Percentiles rank a stretch among this genome's conserved stretches.
Conservation (phyloP, 352 stramenopile genomes). For the Pythium plurisporium region DNA sequence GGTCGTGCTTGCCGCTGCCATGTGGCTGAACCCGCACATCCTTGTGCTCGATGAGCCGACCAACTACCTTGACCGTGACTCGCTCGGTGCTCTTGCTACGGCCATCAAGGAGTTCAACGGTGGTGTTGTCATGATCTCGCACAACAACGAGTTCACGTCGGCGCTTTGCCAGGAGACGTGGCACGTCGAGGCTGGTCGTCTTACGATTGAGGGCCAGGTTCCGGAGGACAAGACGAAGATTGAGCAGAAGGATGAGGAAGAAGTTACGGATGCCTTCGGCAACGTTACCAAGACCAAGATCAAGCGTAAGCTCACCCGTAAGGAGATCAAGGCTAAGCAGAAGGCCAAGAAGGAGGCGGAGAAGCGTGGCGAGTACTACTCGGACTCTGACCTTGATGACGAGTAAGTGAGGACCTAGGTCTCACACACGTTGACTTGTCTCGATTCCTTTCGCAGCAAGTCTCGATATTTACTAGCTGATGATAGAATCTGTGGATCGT, state of each 20-base stretch:
- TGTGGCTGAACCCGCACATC: constrained; percentile 96
- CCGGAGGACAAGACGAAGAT: constrained; percentile 89
- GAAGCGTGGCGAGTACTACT: constrained; percentile 78
- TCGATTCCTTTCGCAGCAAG: constrained; percentile 24
- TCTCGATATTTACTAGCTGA: constrained; percentile 28
- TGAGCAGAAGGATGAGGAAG: constrained; percentile 87
- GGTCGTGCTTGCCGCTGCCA: constrained; percentile 95
- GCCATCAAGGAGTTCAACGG: constrained; percentile 97
- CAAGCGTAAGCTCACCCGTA: constrained; percentile 88
- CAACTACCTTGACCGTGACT: constrained; percentile 96
- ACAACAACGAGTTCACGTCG: constrained; percentile 96
- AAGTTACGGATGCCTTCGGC: constrained; percentile 75
- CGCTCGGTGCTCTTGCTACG: constrained; percentile 92
- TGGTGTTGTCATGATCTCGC: constrained; percentile 97
- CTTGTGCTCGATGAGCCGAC: constrained; percentile 95
- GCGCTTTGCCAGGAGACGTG: constrained; percentile 94
- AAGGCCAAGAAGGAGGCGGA: constrained; percentile 88
- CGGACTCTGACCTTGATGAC: constrained; percentile 66
- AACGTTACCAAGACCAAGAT: constrained; percentile 86
- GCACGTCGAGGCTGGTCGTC: constrained; percentile 87
- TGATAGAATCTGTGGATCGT: constrained; percentile 29
- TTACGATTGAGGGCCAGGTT: constrained; percentile 84
- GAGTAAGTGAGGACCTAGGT: constrained; percentile 31
- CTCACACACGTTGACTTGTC: constrained; percentile 25
- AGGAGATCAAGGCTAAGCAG: constrained; percentile 85